phyloP scores from a whole-genome alignment of 495 filamentous ascomycete genomes.

The Glarea lozoyensis region DNA sequence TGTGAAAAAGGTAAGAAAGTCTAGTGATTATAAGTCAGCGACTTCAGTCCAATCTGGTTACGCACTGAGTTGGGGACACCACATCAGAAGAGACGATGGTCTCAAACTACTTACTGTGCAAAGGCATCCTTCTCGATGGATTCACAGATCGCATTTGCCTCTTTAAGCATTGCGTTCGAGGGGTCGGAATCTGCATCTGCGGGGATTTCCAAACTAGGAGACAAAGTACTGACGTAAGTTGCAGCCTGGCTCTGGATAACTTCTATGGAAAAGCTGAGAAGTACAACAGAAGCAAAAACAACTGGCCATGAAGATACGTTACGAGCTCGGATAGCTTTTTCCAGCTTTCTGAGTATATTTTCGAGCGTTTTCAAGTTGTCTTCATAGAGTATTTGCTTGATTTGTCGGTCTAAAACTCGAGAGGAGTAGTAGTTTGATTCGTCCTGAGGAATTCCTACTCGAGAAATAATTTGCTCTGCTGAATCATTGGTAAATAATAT shows the following conservation, averaged over 20 bases:
- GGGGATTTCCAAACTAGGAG: neutral
- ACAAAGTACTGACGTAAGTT: neutral
- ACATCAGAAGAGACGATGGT: no score
- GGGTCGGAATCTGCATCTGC: neutral
- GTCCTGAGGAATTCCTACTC: neutral
- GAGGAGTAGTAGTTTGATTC: slow-evolving; percentile 4
- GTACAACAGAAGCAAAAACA: slow-evolving; percentile 2
- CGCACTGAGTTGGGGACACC: no score
- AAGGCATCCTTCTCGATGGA: no score
- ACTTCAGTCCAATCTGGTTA: no score
- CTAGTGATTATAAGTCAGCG: slow-evolving; percentile 1
- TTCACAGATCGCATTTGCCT: no score
- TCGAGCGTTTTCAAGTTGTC: neutral
- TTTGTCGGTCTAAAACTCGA: slow-evolving; percentile 9
- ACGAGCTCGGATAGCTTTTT: slow-evolving; percentile 2
- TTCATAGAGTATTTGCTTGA: slow-evolving; percentile 6
- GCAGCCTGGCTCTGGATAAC: neutral
- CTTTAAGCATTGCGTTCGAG: neutral
- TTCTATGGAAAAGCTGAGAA: slow-evolving; percentile 9
- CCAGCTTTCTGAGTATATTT: slow-evolving; percentile 1
- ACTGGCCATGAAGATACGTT: slow-evolving; percentile 8
- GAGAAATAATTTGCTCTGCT: neutral
- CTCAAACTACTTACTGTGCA: no score
- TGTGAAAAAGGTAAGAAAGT: slow-evolving; percentile 11
- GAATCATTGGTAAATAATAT: slow-evolving; percentile 4